A percentile compares a stretch with the other conserved stretches of the same genome.
Evolutionary conservation across 208 protist species (phyloP).

Genomic region (Trypanosoma cruzi): DNA sequence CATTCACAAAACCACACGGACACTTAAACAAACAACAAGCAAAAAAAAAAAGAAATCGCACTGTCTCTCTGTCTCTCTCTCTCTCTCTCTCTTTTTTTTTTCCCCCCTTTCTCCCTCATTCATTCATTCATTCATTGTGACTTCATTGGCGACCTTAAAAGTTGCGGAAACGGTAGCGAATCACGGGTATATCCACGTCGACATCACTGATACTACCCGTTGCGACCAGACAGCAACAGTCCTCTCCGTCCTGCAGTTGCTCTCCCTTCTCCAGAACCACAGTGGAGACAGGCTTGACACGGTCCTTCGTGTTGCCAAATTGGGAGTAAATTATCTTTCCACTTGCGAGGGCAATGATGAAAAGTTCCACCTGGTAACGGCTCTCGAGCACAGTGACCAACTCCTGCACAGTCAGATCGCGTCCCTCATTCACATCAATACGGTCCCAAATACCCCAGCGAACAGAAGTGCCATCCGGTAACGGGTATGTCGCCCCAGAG

Average conservation of each 20-base stretch:
- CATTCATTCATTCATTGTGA: background rate
- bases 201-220: slow-evolving; percentile 78
- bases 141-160: slow-evolving; percentile 26
- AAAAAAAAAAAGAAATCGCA: slow-evolving; percentile 1
- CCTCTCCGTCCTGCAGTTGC: slow-evolving; percentile 49
- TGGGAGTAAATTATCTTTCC: slow-evolving; percentile 87
- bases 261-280: slow-evolving; percentile 67
- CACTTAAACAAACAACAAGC: background rate
- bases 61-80: background rate
- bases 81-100: background rate
- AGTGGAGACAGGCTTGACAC: slow-evolving; percentile 56
- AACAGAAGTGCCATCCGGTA: slow-evolving; percentile 48
- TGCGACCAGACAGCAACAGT: slow-evolving; percentile 73
- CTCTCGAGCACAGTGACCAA: slow-evolving; percentile 89
- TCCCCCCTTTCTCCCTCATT: background rate
- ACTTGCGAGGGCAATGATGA: slow-evolving; percentile 90
- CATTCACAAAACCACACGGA: background rate
- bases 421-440: slow-evolving; percentile 94
- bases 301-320: slow-evolving; percentile 82
- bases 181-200: slow-evolving; percentile 83
- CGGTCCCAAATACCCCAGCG: slow-evolving; percentile 97
- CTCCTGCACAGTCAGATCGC: slow-evolving; percentile 94
- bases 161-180: slow-evolving; percentile 72
- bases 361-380: slow-evolving; percentile 92
- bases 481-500: slow-evolving; percentile 44